These are phyloP conservation scores for Microglena sp. DNA, from an alignment of 139 green algal genomes.

Conservation along the genomic window DNA sequence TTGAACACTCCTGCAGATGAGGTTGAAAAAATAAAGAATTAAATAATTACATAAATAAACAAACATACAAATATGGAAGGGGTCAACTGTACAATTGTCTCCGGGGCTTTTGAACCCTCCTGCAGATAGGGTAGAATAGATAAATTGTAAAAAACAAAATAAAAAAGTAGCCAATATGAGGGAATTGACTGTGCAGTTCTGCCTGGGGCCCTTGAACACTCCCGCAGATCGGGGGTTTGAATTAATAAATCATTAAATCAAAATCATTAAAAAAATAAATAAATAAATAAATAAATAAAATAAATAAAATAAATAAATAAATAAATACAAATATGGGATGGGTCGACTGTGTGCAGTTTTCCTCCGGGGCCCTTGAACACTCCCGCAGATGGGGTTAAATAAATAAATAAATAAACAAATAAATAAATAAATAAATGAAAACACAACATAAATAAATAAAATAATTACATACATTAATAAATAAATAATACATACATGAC, in stretches of 20 bases:
- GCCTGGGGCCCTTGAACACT: constrained; percentile 44
- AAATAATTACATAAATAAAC: too few species aligned
- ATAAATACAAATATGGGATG: background rate
- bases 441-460: background rate
- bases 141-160: too few species aligned
- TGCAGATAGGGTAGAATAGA: too few species aligned
- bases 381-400: constrained; percentile 15
- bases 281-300: background rate
- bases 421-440: background rate
- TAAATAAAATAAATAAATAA: background rate
- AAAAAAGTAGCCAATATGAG: too few species aligned
- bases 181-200: constrained; percentile 49
- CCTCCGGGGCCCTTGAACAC: constrained; percentile 46
- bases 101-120: too few species aligned
- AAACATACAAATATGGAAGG: too few species aligned
- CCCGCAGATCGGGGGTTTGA: constrained; percentile 18
- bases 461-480: background rate
- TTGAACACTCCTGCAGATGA: too few species aligned
- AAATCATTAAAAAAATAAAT: background rate
- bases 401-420: background rate
- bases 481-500: background rate
- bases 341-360: constrained; percentile 49
- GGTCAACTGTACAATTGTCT: too few species aligned
- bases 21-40: too few species aligned
- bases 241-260: background rate